phyloP scores from a whole-genome alignment of 208 protist genomes.

The Crithidia sp. region DNA sequence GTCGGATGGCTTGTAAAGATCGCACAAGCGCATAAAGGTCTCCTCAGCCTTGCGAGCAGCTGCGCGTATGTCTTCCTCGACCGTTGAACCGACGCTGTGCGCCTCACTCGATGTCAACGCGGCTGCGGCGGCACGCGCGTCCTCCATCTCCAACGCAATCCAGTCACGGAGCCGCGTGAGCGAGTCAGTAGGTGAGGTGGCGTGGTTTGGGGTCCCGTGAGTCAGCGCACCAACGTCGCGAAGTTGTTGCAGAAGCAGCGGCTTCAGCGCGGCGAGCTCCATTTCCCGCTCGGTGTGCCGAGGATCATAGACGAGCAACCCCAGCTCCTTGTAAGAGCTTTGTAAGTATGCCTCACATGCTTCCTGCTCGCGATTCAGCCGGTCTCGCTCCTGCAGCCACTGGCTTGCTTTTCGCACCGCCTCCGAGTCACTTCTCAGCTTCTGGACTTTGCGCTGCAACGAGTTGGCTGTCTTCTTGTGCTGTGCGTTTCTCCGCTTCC shows the following conservation, averaged over 20 bases:
- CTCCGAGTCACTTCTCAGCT: constrained; percentile 43
- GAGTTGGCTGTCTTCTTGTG: constrained; percentile 29
- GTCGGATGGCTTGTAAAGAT: constrained; percentile 5
- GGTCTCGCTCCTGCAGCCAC: constrained; percentile 43
- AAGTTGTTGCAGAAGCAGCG: constrained; percentile 15
- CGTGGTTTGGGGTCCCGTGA: background rate
- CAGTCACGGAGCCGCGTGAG: constrained; percentile 14
- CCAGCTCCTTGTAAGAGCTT: background rate
- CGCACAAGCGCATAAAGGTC: constrained; percentile 9
- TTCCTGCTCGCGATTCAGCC: constrained; percentile 34
- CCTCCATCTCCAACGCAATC: constrained; percentile 18
- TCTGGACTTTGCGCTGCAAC: constrained; percentile 39
- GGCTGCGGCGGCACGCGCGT: background rate
- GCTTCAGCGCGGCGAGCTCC: constrained; percentile 22
- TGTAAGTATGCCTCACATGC: constrained; percentile 19
- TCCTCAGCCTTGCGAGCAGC: constrained; percentile 2
- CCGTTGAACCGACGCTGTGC: background rate
- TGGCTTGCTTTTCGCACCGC: constrained; percentile 16
- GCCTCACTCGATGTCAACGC: background rate
- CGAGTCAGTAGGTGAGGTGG: background rate
- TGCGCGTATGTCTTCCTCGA: constrained; percentile 2
- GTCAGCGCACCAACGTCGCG: constrained; percentile 14
- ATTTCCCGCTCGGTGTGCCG: background rate
- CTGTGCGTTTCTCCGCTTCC: constrained; percentile 34
- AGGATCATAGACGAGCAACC: background rate